Base-by-base conservation (phyloP, 371 early-diverging fungal species). In the Rhizopus microsporus region DNA sequence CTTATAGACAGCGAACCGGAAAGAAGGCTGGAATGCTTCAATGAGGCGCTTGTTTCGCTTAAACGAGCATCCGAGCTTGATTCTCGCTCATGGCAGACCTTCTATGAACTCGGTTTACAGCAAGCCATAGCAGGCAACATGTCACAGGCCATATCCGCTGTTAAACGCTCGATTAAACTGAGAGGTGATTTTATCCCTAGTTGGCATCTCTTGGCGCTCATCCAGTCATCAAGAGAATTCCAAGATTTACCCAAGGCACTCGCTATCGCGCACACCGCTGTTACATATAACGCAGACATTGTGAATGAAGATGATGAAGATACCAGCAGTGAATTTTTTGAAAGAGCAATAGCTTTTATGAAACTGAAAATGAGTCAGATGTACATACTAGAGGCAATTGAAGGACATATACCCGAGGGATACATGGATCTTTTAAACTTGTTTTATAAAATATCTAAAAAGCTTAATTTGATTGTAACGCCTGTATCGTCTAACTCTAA, bases 131-230 rank as follows among this genome's bases (percentile, higher is more conserved):
- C 83, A 56, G 88, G 92, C 4, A 90, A 93, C 61, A 77, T 91
- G 33, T 45, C 67, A 0, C 70, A 75, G 7, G 94, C 95, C 1
- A 77, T 87, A 1, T 37, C 54, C 3, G 61, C 77, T 0, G 74
- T 88, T 9, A 84, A 86, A 52, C 72, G 83, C 15, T 82, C 92
- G 1, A 62, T 94, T 23, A 67, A 72, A 45, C 57, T 88, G 30
- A 80, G 91, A n/a, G 65, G 87, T 0, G 59, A 74, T 4, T 82
- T 86, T 55, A 76, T 89, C 16, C 83, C 89, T 7, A 88, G 93
- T 4, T 97, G 94, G 94, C 91, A 97, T 65, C 78, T 96, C 16
- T 65, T 96, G 13, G 87, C 86, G 0, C 78, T 95, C 32, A 60
- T 94, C 32, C 73, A 89, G n/a, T 86, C 91, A 5, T 82, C 86